A percentile compares a stretch with the other conserved stretches of the same genome.
These are phyloP conservation scores for Triticum timopheevii DNA, from an alignment of 176 grass and related monocot species.

Conservation along the genomic window DNA sequence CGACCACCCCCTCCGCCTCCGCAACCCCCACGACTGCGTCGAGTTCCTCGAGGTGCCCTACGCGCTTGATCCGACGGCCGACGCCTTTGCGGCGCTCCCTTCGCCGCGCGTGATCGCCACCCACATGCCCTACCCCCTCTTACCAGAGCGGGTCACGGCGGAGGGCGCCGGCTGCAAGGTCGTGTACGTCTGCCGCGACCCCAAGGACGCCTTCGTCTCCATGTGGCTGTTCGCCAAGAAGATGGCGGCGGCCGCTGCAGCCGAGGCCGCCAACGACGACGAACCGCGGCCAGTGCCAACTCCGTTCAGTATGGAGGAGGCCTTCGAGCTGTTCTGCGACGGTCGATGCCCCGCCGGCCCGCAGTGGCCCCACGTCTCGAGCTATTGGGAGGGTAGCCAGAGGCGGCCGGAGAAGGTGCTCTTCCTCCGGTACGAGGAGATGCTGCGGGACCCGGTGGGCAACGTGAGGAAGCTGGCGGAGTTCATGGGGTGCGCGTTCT, in stretches of 20 bases:
- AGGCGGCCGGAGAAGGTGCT: slow-evolving; percentile 24
- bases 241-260: not conserved
- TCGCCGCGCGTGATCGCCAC: slow-evolving; percentile 21
- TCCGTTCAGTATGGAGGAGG: too few relatives aligned
- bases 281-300: not conserved
- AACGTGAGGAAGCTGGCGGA: slow-evolving; percentile 26
- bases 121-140: slow-evolving; percentile 37
- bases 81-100: not conserved
- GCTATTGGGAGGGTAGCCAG: slow-evolving; percentile 32
- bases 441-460: slow-evolving; percentile 11
- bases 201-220: slow-evolving; percentile 49
- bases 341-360: not conserved
- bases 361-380: slow-evolving; percentile 30
- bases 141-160: not conserved
- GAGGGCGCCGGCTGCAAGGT: not conserved
- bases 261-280: too few relatives aligned
- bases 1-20: slow-evolving; percentile 7
- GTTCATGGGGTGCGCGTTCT: slow-evolving; percentile 39
- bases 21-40: slow-evolving; percentile 40
- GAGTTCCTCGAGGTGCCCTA: not conserved
- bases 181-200: slow-evolving; percentile 46
- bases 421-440: slow-evolving; percentile 47
- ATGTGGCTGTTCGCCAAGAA: not conserved
- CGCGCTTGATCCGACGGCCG: not conserved
- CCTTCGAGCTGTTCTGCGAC: slow-evolving; percentile 11